Conservation (phyloP, 768 basidiomycete genomes). For the Pluteus cervinus region DNA sequence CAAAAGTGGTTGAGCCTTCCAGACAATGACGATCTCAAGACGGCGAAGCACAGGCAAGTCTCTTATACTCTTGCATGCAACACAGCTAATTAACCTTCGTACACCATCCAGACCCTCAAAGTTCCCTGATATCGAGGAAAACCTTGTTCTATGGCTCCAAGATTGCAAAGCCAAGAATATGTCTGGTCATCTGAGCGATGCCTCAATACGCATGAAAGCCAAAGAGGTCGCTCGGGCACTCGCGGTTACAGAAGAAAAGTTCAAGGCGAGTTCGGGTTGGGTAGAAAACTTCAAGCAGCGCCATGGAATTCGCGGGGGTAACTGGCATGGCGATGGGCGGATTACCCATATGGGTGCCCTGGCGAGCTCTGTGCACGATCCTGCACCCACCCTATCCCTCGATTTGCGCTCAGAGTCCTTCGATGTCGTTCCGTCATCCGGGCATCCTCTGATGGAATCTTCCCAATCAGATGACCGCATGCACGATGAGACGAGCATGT, state of each 20-base stretch:
- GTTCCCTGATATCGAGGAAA: constrained; percentile 71
- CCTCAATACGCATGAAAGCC: constrained; percentile 57
- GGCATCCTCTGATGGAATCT: too few relatives aligned
- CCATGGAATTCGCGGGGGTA: constrained; percentile 65
- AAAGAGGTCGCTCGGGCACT: constrained; percentile 55
- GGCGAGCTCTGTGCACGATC: too few relatives aligned
- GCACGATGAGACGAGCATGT: too few relatives aligned
- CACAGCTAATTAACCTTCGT: constrained; percentile 2
- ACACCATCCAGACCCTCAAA: constrained; percentile 56
- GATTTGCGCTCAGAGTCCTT: too few relatives aligned
- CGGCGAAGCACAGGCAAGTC: constrained; percentile 65
- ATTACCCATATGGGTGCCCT: too few relatives aligned
- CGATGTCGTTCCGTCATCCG: too few relatives aligned
- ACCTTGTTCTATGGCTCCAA: constrained; percentile 55
- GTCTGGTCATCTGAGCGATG: constrained; percentile 64
- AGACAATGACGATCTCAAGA: constrained; percentile 48
- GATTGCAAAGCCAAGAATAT: constrained; percentile 39
- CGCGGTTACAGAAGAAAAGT: constrained; percentile 59
- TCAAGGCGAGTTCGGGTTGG: constrained; percentile 93
- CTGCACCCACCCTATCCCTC: too few relatives aligned
- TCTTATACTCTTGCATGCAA: neutral
- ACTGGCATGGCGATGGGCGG: constrained; percentile 37
- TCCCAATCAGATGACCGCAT: too few relatives aligned
- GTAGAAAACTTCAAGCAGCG: constrained; percentile 89
- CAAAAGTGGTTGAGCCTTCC: constrained; percentile 73